Conservation (phyloP, 495 filamentous ascomycete genomes). For the Aspergillus avenaceus region DNA sequence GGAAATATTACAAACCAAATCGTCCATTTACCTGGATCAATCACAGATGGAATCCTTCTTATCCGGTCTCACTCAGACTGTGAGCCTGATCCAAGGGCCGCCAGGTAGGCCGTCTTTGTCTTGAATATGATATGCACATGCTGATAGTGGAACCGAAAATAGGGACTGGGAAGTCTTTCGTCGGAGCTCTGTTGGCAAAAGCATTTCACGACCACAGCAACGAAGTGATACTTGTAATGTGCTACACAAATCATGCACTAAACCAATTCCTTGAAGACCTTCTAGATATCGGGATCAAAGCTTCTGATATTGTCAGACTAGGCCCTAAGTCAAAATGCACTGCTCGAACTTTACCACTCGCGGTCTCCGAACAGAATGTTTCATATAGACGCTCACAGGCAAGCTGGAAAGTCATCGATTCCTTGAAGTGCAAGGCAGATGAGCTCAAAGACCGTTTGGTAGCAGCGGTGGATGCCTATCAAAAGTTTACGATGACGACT, state of each 20-base stretch:
- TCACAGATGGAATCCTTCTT: slow-evolving; percentile 58
- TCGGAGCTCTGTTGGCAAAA: slow-evolving; percentile 65
- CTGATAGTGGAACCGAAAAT: no score
- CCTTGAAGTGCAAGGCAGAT: slow-evolving; percentile 24
- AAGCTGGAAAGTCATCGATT: slow-evolving; percentile 38
- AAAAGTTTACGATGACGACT: slow-evolving; percentile 5
- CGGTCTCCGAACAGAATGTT: slow-evolving; percentile 41
- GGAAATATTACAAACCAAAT: slow-evolving; percentile 21
- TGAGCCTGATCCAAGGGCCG: slow-evolving; percentile 71
- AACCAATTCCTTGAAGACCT: slow-evolving; percentile 74
- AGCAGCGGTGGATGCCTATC: slow-evolving; percentile 21
- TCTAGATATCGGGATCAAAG: slow-evolving; percentile 55
- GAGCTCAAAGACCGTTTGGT: slow-evolving; percentile 10
- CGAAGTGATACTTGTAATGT: slow-evolving; percentile 58
- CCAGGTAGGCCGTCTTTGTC: slow-evolving; percentile 49
- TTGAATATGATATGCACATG: no score
- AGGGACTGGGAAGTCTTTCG: slow-evolving; percentile 81
- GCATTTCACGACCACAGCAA: slow-evolving; percentile 47
- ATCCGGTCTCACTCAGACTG: slow-evolving; percentile 45
- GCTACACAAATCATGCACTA: slow-evolving; percentile 68
- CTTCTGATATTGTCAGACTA: slow-evolving; percentile 57
- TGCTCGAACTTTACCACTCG: slow-evolving; percentile 40
- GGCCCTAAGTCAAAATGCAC: slow-evolving; percentile 56
- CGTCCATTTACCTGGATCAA: slow-evolving; percentile 45
- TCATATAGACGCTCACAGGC: slow-evolving; percentile 18